Percentiles rank a stretch among this genome's conserved stretches.
Conservation (phyloP, 2,329 filamentous ascomycete species). For the Sporothrix euskadiensis region DNA sequence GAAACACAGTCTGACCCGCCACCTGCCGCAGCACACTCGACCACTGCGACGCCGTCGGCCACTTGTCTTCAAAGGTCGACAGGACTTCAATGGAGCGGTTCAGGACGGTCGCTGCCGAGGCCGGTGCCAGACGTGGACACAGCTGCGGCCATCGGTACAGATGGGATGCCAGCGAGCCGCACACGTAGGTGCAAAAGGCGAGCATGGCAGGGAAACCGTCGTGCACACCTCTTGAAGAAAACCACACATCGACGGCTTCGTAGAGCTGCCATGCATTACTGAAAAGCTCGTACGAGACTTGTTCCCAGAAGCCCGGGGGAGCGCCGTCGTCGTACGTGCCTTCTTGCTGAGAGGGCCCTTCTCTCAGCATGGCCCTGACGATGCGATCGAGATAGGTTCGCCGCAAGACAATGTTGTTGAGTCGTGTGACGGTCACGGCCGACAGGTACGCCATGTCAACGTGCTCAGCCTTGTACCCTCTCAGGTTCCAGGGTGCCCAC, state of each 20-base stretch:
- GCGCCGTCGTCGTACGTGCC: not conserved
- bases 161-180: slow-evolving; percentile 13
- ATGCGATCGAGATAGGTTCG: slow-evolving; percentile 42
- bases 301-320: slow-evolving; percentile 3
- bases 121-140: not conserved
- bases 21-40: slow-evolving; percentile 22
- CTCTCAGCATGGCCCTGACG: not conserved
- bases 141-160: slow-evolving; percentile 17
- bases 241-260: slow-evolving; percentile 16
- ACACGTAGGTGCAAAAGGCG: slow-evolving; percentile 12
- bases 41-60: slow-evolving; percentile 23
- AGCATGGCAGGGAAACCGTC: slow-evolving; percentile 14
- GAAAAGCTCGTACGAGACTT: slow-evolving; percentile 14
- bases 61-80: slow-evolving; percentile 23
- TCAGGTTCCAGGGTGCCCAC: slow-evolving; percentile 43
- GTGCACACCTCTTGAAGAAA: slow-evolving; percentile 2
- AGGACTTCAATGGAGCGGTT: slow-evolving; percentile 19
- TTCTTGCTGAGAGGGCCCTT: not conserved
- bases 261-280: slow-evolving; percentile 15
- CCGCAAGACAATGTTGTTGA: slow-evolving; percentile 43
- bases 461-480: slow-evolving; percentile 40
- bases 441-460: slow-evolving; percentile 43
- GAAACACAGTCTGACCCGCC: slow-evolving; percentile 9
- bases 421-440: slow-evolving; percentile 41
- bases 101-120: slow-evolving; percentile 2